Percentiles rank a stretch among this genome's conserved stretches.
Conservation (phyloP, 345 rosid species). For the Gossypium longicalyx region DNA sequence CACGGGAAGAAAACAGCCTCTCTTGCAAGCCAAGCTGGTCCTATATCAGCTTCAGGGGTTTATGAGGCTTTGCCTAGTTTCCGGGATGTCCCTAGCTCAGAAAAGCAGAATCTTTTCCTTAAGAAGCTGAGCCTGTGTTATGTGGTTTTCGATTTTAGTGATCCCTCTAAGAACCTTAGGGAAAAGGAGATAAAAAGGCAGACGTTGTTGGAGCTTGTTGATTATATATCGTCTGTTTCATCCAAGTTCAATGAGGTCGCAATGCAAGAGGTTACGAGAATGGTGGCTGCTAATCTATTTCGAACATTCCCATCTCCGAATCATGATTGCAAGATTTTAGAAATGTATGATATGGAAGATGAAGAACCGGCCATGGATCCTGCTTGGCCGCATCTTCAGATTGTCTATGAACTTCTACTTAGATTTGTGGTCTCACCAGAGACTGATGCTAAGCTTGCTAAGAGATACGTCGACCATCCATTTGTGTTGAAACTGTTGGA, state of each 20-base stretch:
- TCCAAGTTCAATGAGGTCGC: constrained; percentile 48
- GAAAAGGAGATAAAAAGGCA: constrained; percentile 83
- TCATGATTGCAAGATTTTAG: constrained; percentile 39
- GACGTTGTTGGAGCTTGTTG: constrained; percentile 68
- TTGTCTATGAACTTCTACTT: constrained; percentile 56
- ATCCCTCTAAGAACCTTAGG: constrained; percentile 53
- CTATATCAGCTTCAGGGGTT: constrained; percentile 31
- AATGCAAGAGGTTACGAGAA: constrained; percentile 53
- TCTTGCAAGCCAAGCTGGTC: constrained; percentile 28
- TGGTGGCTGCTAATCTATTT: constrained; percentile 50
- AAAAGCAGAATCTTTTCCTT: constrained; percentile 60
- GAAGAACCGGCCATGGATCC: constrained; percentile 59
- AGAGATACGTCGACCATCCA: constrained; percentile 57
- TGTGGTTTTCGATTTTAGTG: constrained; percentile 62
- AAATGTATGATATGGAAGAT: constrained; percentile 52
- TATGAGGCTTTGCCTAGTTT: constrained; percentile 69
- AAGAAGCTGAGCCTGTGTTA: constrained; percentile 62
- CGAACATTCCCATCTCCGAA: constrained; percentile 42
- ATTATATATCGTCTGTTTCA: constrained; percentile 48
- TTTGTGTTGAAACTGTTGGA: constrained; percentile 58
- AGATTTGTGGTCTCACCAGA: constrained; percentile 55
- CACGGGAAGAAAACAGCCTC: constrained; percentile 38
- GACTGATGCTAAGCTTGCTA: constrained; percentile 65
- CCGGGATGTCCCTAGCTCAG: constrained; percentile 56
- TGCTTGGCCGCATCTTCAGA: constrained; percentile 64